These are phyloP conservation scores for Pseudoneurospora amorphoporcata DNA, from an alignment of 495 filamentous ascomycete genomes.

Conservation along the genomic window DNA sequence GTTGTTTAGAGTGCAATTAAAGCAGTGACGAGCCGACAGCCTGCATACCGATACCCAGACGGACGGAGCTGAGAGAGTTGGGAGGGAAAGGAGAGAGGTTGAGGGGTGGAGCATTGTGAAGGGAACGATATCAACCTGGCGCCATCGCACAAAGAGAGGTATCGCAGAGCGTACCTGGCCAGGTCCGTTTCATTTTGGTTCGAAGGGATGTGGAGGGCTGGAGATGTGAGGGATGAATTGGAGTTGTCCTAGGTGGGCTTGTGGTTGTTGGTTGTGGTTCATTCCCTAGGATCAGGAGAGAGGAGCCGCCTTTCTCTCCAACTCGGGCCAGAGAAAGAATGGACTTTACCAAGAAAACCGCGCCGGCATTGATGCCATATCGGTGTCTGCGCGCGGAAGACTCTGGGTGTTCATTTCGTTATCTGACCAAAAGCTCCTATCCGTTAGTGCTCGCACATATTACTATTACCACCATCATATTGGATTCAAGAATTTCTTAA, in stretches of 20 bases:
- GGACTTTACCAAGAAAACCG: neutral
- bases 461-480: neutral
- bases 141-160: neutral
- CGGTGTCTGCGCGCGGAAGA: neutral
- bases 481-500: conserved; percentile 6
- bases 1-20: conserved; percentile 31
- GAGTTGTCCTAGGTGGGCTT: neutral
- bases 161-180: neutral
- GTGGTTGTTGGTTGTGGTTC: neutral
- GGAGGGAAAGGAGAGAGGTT: conserved; percentile 4
- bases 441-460: neutral
- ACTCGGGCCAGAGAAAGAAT: neutral
- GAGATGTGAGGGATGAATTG: neutral
- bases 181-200: conserved; percentile 2
- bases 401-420: neutral
- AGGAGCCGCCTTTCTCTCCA: neutral
- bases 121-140: neutral
- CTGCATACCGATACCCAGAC: neutral
- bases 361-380: neutral
- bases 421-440: neutral
- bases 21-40: conserved; percentile 12
- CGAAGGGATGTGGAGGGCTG: neutral
- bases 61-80: conserved; percentile 5
- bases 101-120: conserved; percentile 9
- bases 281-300: neutral